phyloP scores from a whole-genome alignment of 345 rosid genomes.

The Aurinia saxatilis region DNA sequence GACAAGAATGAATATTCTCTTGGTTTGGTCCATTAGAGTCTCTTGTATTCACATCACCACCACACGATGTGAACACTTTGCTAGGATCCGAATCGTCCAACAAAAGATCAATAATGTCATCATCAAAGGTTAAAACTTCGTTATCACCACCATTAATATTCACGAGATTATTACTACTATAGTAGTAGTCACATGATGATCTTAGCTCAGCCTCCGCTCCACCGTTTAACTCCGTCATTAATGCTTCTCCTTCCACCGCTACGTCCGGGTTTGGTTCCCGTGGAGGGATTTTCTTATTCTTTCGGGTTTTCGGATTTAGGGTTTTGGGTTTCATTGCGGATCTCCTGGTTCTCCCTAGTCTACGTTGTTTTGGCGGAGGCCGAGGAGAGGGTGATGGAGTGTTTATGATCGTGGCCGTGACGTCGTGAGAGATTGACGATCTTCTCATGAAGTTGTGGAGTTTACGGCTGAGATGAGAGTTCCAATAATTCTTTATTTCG shows the following conservation, averaged over 20 bases:
- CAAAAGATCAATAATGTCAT: slow-evolving; percentile 24
- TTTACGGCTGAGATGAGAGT: slow-evolving; percentile 60
- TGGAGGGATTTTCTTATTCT: slow-evolving; percentile 8
- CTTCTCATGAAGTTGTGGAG: slow-evolving; percentile 35
- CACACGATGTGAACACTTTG: slow-evolving; percentile 7
- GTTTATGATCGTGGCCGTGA: slow-evolving; percentile 3
- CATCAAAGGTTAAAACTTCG: slow-evolving; percentile 21
- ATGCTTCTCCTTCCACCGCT: slow-evolving; percentile 5
- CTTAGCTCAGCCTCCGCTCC: slow-evolving; percentile 21
- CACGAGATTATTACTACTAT: background rate
- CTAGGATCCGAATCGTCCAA: slow-evolving; percentile 19
- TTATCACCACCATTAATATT: slow-evolving; percentile 12
- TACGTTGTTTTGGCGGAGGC: slow-evolving; percentile 22
- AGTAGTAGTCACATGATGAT: background rate
- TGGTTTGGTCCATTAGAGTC: slow-evolving; percentile 7
- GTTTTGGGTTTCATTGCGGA: slow-evolving; percentile 27
- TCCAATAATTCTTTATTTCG: slow-evolving; percentile 78
- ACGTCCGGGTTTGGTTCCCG: background rate
- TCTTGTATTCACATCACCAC: background rate
- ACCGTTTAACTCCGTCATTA: slow-evolving; percentile 3
- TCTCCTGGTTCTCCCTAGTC: slow-evolving; percentile 24
- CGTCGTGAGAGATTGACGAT: slow-evolving; percentile 14
- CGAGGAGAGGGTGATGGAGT: background rate
- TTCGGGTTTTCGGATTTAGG: background rate
- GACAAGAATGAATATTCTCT: slow-evolving; percentile 8